Evolutionary conservation across 257 asterid species (phyloP), one percentile per base, ranked within the genome.

Genomic region (Jasminum sambac): DNA sequence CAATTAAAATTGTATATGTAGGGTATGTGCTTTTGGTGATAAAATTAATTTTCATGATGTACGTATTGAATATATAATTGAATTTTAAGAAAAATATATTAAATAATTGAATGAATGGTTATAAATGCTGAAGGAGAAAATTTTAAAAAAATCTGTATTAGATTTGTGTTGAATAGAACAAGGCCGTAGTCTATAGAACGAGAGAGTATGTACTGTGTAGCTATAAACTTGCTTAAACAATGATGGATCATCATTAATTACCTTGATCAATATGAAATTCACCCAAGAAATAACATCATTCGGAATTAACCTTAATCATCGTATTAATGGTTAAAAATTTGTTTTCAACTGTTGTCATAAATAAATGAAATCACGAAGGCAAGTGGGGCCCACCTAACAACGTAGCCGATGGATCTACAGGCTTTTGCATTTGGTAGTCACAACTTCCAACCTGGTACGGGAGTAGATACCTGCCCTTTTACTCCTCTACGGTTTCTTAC

Each of bases 401-500:
- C 70, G 48, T 40, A 69, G 71, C 42, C 62, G 34, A 3, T n/a
- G n/a, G n/a, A n/a, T n/a, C n/a, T n/a, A 19, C 61, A 19, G 14
- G 13, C 61, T 12, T 63, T 63, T n/a, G 43, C 39, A 11, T 65
- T 57, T 40, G 40, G 43, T 38, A 38, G 67, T 69, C 58, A 58
- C 42, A 62, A 23, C 70, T 68, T 69, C 66, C 68, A 14, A 78
- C 69, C 58, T 30, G 0, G 21, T 59, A 50, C 72, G 43, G 24
- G 55, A 37, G 59, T 8, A 11, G 59, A 11, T 16, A 37, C 16
- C 69, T 30, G 68, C 8, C 8, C 34, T 43, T 64, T 48, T 17
- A 74, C 71, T 63, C 66, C 61, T 77, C 78, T 77, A 71, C 80
- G 63, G 74, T 66, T 76, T 40, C 13, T 11, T 21, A 12, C 64